phyloP scores from a whole-genome alignment of 192 early-diverging fungal genomes.

The Podila epigama region DNA sequence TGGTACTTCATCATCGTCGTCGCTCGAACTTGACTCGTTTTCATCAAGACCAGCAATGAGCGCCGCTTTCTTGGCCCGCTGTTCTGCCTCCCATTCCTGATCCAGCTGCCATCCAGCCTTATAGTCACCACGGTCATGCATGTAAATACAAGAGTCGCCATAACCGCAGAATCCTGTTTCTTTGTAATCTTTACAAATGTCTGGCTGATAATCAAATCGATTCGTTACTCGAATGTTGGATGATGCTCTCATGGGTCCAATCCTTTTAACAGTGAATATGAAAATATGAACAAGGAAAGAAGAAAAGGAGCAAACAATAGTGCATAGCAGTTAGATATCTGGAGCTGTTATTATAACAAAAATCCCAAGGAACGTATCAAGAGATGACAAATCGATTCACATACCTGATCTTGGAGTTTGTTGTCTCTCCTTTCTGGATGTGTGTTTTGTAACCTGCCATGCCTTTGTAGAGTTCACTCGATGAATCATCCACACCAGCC shows the following conservation, averaged over 20 bases:
- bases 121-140: conserved; percentile 98
- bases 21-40: conserved; percentile 51
- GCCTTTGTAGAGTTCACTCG: conserved; percentile 70
- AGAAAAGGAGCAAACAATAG: not conserved
- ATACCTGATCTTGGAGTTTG: conserved; percentile 61
- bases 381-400: not conserved
- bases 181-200: conserved; percentile 99
- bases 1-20: conserved; percentile 84
- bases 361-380: conserved; percentile 12
- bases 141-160: conserved; percentile 97
- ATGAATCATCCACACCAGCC: conserved; percentile 31
- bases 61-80: conserved; percentile 68
- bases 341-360: no score
- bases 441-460: conserved; percentile 67
- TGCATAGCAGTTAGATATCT: no score
- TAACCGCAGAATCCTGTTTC: conserved; percentile 95
- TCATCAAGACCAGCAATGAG: conserved; percentile 58
- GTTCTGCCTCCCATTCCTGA: conserved; percentile 93
- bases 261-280: conserved; percentile 54
- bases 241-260: conserved; percentile 76
- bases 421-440: conserved; percentile 67
- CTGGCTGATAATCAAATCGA: conserved; percentile 97
- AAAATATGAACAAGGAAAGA: not conserved
- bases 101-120: conserved; percentile 98
- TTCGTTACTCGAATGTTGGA: conserved; percentile 80